Percentiles rank a stretch among this genome's conserved stretches.
phyloP scores from a whole-genome alignment of 495 filamentous ascomycete genomes.

The Bacidia rubella region DNA sequence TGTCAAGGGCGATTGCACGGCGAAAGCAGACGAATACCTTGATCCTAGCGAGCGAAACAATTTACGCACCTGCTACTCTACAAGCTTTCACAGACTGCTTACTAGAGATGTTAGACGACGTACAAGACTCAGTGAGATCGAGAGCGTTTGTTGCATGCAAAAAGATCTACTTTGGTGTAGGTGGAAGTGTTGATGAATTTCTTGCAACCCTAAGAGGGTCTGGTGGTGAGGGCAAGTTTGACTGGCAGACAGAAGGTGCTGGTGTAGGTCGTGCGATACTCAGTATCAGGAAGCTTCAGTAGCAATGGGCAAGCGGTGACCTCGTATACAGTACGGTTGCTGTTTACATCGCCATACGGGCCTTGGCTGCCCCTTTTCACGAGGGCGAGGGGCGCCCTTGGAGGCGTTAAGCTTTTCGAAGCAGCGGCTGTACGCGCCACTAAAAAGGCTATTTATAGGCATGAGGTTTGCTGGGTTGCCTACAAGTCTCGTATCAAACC shows the following conservation, averaged over 20 bases:
- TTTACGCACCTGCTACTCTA: constrained; percentile 74
- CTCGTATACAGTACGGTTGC: not conserved
- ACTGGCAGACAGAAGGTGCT: constrained; percentile 50
- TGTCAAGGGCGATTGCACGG: constrained; percentile 19
- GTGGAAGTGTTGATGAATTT: constrained; percentile 85
- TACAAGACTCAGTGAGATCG: constrained; percentile 27
- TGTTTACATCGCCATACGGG: not conserved
- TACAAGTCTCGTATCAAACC: too few species aligned
- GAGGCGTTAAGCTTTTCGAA: too few species aligned
- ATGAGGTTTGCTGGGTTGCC: too few species aligned
- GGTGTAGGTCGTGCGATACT: constrained; percentile 36
- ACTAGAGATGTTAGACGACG: constrained; percentile 44
- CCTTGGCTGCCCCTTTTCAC: not conserved
- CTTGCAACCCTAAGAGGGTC: constrained; percentile 43
- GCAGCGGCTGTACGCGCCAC: too few species aligned
- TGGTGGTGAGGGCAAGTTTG: constrained; percentile 40
- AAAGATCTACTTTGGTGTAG: constrained; percentile 90
- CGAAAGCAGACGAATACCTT: constrained; percentile 27
- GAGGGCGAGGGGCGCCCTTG: too few species aligned
- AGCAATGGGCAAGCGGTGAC: not conserved
- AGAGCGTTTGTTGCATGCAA: constrained; percentile 80
- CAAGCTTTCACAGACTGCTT: constrained; percentile 61
- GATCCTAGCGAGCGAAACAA: constrained; percentile 82
- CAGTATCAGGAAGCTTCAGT: constrained; percentile 19
- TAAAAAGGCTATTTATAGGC: too few species aligned